phyloP scores from a whole-genome alignment of 2,329 filamentous ascomycete genomes.

The Talaromyces sp. region DNA sequence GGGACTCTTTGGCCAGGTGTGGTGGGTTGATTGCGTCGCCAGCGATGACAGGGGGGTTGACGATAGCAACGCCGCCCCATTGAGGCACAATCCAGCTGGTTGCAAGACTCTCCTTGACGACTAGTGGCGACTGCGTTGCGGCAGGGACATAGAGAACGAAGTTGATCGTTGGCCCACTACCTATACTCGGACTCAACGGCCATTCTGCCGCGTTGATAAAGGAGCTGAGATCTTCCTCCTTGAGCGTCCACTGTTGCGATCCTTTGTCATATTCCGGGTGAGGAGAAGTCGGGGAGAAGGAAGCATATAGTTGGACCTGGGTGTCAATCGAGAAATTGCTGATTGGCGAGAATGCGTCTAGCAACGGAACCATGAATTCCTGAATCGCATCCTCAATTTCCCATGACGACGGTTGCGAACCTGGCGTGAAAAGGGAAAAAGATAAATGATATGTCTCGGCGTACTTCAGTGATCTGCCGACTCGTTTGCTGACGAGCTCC shows the following conservation, averaged over 20 bases:
- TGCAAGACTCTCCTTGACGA: constrained; percentile 58
- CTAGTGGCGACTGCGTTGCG: constrained; percentile 59
- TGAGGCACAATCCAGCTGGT: constrained; percentile 94
- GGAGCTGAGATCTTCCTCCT: constrained; percentile 82
- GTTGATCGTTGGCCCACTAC: constrained; percentile 88
- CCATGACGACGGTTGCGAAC: constrained; percentile 78
- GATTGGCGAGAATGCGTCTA: constrained; percentile 75
- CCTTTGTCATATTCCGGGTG: constrained; percentile 55
- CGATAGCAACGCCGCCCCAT: constrained; percentile 78
- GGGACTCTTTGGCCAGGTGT: constrained; percentile 62
- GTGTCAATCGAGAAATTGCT: constrained; percentile 96
- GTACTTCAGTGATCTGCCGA: constrained; percentile 84
- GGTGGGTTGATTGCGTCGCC: constrained; percentile 38
- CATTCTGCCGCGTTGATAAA: constrained; percentile 98
- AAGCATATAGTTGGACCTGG: constrained; percentile 90
- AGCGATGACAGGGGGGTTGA: constrained; percentile 55
- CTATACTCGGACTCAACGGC: constrained; percentile 93
- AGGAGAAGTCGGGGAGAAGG: constrained; percentile 61
- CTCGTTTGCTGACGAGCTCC: constrained; percentile 65
- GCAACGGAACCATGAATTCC: constrained; percentile 76
- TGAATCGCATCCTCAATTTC: constrained; percentile 80
- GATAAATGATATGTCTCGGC: constrained; percentile 92
- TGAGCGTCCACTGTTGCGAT: constrained; percentile 65
- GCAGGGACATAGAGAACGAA: constrained; percentile 89
- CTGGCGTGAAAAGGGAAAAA: constrained; percentile 88